These are phyloP conservation scores for Pisolithus marmoratus DNA, from an alignment of 768 basidiomycete species.

Conservation along the genomic window DNA sequence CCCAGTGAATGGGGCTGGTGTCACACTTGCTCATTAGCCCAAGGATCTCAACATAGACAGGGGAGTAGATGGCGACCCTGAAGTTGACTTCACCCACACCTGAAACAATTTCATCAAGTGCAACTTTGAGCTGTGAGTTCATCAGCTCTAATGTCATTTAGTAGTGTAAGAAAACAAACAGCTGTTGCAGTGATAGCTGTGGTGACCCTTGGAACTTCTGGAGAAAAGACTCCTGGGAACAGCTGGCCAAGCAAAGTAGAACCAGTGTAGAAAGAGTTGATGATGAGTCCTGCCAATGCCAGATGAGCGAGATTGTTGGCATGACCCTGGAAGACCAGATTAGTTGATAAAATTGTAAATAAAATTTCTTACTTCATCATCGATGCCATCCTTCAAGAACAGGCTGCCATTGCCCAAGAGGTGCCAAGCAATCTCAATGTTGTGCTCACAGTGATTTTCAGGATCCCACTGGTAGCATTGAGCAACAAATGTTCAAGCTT, in stretches of 20 bases:
- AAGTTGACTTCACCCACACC: constrained; percentile 6
- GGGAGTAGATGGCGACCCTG: not conserved
- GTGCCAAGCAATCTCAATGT: not conserved
- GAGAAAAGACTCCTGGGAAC: constrained; percentile 3
- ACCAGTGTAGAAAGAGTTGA: constrained; percentile 4
- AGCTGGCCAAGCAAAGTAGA: not conserved
- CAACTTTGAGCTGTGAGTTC: constrained; percentile 2
- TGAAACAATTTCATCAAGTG: not conserved
- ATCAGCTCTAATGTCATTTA: not conserved
- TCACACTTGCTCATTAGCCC: constrained; percentile 4
- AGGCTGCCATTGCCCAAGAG: not conserved
- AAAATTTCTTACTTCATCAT: not conserved
- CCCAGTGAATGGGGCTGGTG: not conserved
- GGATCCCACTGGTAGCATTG: constrained; percentile 4
- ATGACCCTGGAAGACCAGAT: constrained; percentile 1
- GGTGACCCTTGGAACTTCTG: not conserved
- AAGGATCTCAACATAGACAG: constrained; percentile 1
- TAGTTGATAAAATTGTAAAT: not conserved
- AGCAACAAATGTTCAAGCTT: not conserved
- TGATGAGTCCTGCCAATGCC: not conserved
- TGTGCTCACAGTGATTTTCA: not conserved
- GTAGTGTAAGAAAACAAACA: not conserved
- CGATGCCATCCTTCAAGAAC: constrained; percentile 1
- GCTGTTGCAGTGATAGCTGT: not conserved
- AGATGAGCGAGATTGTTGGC: constrained; percentile 6